Conservation (phyloP, 2,329 filamentous ascomycete genomes). For the Ceratocystis cubensis region DNA sequence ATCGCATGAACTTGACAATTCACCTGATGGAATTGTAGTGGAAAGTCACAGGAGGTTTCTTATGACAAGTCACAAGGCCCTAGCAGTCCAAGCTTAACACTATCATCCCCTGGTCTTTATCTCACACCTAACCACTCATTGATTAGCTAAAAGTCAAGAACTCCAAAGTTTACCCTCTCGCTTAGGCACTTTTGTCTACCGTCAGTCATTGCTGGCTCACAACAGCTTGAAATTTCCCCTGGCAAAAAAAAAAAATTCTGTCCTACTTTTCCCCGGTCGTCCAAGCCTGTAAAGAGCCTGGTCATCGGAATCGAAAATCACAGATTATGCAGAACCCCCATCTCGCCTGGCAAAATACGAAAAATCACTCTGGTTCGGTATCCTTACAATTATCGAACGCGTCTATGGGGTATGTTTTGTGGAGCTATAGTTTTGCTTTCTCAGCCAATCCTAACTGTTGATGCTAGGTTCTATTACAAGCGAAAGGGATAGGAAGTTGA, state of each 20-base stretch:
- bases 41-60: too few species aligned
- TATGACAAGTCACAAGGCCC: too few species aligned
- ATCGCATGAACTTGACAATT: neutral
- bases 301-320: neutral
- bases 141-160: too few species aligned
- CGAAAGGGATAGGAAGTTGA: neutral
- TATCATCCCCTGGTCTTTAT: too few species aligned
- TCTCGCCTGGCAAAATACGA: neutral
- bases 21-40: too few species aligned
- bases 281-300: neutral
- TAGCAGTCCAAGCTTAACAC: too few species aligned
- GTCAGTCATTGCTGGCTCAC: neutral
- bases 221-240: neutral
- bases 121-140: too few species aligned
- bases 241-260: neutral
- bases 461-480: conserved; percentile 4
- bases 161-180: too few species aligned
- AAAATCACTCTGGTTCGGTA: neutral
- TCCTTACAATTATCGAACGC: neutral
- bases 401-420: conserved; percentile 2
- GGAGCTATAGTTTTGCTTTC: neutral
- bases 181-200: too few species aligned
- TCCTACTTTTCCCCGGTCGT: neutral
- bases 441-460: conserved; percentile 3
- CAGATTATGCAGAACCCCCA: neutral